These are phyloP conservation scores for Leccinum disarticulatum DNA, from an alignment of 768 basidiomycete species.

Conservation along the genomic window DNA sequence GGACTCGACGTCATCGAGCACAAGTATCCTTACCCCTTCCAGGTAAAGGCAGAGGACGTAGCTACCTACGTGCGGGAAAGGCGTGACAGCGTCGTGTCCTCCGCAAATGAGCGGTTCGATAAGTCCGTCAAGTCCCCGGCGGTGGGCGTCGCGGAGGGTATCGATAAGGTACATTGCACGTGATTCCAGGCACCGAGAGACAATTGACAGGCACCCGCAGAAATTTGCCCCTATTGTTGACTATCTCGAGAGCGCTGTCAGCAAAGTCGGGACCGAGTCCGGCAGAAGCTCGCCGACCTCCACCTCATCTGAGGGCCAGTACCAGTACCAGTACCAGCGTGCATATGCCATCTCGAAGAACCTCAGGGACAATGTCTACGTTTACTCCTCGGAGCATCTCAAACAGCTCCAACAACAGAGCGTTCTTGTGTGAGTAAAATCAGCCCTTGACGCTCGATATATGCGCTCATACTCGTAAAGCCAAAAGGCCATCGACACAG, in stretches of 20 bases:
- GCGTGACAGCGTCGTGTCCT: slow-evolving; percentile 51
- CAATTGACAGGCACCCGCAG: slow-evolving; percentile 35
- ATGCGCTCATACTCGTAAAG: slow-evolving; percentile 34
- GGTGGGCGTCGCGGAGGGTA: slow-evolving; percentile 57
- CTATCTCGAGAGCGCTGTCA: slow-evolving; percentile 62
- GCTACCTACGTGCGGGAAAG: slow-evolving; percentile 55
- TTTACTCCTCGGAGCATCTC: slow-evolving; percentile 69
- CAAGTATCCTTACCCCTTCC: slow-evolving; percentile 76
- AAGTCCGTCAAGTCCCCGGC: slow-evolving; percentile 65
- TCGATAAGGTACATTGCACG: slow-evolving; percentile 63
- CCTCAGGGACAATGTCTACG: slow-evolving; percentile 60
- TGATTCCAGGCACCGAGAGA: slow-evolving; percentile 15
- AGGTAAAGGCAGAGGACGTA: slow-evolving; percentile 71
- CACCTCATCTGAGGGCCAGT: slow-evolving; percentile 41
- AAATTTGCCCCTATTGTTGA: slow-evolving; percentile 74
- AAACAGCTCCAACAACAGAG: slow-evolving; percentile 69
- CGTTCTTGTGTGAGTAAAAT: slow-evolving; percentile 53
- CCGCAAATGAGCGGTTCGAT: slow-evolving; percentile 63
- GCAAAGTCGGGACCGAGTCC: slow-evolving; percentile 45
- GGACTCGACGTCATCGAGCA: slow-evolving; percentile 72
- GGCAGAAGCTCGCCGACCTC: slow-evolving; percentile 47
- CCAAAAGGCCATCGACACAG: slow-evolving; percentile 69
- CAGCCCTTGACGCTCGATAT: neutral
- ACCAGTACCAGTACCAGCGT: slow-evolving; percentile 78
- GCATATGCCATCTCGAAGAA: slow-evolving; percentile 64